A percentile compares a stretch with the other conserved stretches of the same genome.
phyloP scores from a whole-genome alignment of 1,139 yeast genomes.

The Pichia cactophila region DNA sequence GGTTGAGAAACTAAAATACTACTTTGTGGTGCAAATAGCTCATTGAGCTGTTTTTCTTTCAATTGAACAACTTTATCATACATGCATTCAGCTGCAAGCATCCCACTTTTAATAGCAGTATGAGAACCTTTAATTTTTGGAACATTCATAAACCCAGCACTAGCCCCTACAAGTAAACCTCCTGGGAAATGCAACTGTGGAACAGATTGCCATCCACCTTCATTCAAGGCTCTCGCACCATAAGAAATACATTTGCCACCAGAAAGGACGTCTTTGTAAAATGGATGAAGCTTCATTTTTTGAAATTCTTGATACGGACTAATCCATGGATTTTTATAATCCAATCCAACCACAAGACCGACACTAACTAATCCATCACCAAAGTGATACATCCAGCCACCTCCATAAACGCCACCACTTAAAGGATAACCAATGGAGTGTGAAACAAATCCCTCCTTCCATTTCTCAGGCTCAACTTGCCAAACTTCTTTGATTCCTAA shows the following conservation, averaged over 20 bases:
- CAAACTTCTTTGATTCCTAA: conserved; percentile 93
- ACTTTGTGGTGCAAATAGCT: conserved; percentile 35
- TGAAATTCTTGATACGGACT: conserved; percentile 96
- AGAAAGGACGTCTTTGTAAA: conserved; percentile 61
- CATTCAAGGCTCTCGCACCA: conserved; percentile 93
- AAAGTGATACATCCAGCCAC: conserved; percentile 95
- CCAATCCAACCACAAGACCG: conserved; percentile 87
- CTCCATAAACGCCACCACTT: conserved; percentile 70
- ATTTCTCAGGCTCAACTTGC: conserved; percentile 86
- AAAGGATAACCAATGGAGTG: conserved; percentile 92
- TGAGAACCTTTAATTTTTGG: conserved; percentile 98
- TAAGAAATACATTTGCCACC: conserved; percentile 92
- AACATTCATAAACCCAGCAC: conserved; percentile 95
- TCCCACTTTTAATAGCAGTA: conserved; percentile 92
- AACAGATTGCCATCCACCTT: conserved; percentile 90
- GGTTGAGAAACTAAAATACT: background rate
- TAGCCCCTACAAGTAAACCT: conserved; percentile 86
- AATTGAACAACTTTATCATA: conserved; percentile 45
- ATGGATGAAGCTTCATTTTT: conserved; percentile 86
- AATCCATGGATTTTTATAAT: conserved; percentile 86
- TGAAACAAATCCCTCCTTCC: conserved; percentile 72
- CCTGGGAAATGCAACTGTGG: conserved; percentile 92
- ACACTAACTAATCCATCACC: conserved; percentile 88
- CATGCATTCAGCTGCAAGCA: conserved; percentile 85
- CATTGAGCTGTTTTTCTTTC: conserved; percentile 33